phyloP scores from a whole-genome alignment of 176 grass and related monocot species.

The Areca catechu region DNA sequence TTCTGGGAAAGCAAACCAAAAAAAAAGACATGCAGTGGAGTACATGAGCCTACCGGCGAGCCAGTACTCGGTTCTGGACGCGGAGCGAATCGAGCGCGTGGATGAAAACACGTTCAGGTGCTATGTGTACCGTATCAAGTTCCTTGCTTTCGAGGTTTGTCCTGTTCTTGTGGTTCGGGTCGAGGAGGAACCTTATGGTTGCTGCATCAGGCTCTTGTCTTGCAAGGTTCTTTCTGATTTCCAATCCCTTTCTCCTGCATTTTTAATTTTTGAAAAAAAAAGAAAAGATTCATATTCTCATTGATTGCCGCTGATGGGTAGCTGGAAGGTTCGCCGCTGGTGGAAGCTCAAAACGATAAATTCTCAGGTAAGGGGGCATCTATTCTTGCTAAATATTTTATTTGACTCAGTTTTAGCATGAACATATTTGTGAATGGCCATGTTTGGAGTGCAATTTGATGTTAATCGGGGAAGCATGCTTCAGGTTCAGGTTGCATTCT shows the following conservation, averaged over 20 bases:
- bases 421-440: constrained; percentile 1
- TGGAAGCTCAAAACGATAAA: constrained; percentile 96
- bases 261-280: no score
- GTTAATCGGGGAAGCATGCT: no score
- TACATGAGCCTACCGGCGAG: constrained; percentile 96
- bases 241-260: background rate
- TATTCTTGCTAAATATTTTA: no score
- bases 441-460: background rate
- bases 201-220: constrained; percentile 80
- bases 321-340: constrained; percentile 84
- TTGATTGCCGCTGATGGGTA: constrained; percentile 4
- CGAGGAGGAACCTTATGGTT: constrained; percentile 71
- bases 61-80: constrained; percentile 95
- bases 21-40: constrained; percentile 33
- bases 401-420: background rate
- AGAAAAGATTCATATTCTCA: background rate
- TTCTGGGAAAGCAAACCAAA: no score
- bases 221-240: constrained; percentile 46
- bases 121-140: constrained; percentile 86
- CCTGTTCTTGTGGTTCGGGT: constrained; percentile 88
- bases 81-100: constrained; percentile 89
- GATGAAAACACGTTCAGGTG: constrained; percentile 81
- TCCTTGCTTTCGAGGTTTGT: constrained; percentile 95
- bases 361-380: constrained; percentile 45
- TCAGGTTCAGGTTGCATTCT: no score